Evolutionary conservation across 371 early-diverging fungal genomes (phyloP).

Genomic region (Syncephalastrum contaminatum): DNA sequence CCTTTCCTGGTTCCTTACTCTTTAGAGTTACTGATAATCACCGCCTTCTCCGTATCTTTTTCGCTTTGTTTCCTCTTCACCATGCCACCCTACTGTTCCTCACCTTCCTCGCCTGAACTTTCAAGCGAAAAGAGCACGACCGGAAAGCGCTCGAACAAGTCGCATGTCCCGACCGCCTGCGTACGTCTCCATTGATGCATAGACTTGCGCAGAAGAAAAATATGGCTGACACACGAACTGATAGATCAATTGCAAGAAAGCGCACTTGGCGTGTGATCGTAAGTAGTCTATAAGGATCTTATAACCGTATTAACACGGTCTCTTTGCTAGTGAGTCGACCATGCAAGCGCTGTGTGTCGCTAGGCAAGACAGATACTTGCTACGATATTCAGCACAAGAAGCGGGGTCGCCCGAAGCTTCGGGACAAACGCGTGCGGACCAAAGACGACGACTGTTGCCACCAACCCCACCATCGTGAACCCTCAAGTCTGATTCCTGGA

Average conservation of each 20-base stretch:
- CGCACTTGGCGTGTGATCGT: slow-evolving; percentile 34
- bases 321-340: slow-evolving; percentile 40
- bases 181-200: slow-evolving; percentile 9
- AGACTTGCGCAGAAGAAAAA: background rate
- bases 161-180: slow-evolving; percentile 29
- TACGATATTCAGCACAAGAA: slow-evolving; percentile 80
- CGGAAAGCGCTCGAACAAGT: slow-evolving; percentile 19
- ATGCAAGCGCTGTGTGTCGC: slow-evolving; percentile 72
- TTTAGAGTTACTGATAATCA: too few species aligned
- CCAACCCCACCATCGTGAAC: background rate
- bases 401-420: slow-evolving; percentile 75
- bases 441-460: background rate
- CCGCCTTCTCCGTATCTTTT: slow-evolving; percentile 4
- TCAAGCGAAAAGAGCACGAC: background rate
- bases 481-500: slow-evolving; percentile 7
- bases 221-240: background rate
- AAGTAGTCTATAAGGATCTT: background rate
- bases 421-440: slow-evolving; percentile 38
- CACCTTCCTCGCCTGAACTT: slow-evolving; percentile 10
- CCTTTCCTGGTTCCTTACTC: too few species aligned
- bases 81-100: slow-evolving; percentile 8
- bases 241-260: slow-evolving; percentile 31
- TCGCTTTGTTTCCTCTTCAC: slow-evolving; percentile 6
- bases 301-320: too few species aligned
- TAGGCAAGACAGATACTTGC: slow-evolving; percentile 74